phyloP scores from a whole-genome alignment of 2,329 filamentous ascomycete genomes.

The Sporothrix humicola region DNA sequence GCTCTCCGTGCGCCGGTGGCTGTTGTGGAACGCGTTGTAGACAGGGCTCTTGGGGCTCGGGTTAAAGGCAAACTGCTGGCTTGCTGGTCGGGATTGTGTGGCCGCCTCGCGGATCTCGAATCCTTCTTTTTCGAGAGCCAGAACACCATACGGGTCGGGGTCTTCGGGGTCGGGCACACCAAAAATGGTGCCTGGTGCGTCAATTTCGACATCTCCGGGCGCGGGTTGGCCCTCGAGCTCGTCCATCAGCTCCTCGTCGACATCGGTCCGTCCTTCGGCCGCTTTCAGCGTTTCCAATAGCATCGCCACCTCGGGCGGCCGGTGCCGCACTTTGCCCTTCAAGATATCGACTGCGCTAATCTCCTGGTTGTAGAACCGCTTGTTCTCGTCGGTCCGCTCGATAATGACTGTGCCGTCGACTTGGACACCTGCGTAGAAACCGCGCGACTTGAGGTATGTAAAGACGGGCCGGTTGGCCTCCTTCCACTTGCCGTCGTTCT shows the following conservation, averaged over 20 bases:
- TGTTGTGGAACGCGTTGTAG: constrained; percentile 46
- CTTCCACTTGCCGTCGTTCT: constrained; percentile 52
- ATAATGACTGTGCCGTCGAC: constrained; percentile 87
- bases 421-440: constrained; percentile 85
- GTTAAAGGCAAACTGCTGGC: constrained; percentile 47
- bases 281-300: constrained; percentile 40
- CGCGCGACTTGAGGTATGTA: constrained; percentile 83
- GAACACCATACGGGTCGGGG: constrained; percentile 49
- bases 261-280: constrained; percentile 44
- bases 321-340: constrained; percentile 48
- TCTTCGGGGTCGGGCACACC: constrained; percentile 48
- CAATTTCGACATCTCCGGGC: constrained; percentile 47
- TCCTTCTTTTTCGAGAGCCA: constrained; percentile 47
- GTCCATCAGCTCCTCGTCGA: constrained; percentile 45
- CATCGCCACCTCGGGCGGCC: constrained; percentile 34
- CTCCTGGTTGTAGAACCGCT: constrained; percentile 75
- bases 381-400: constrained; percentile 84
- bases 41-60: constrained; percentile 47
- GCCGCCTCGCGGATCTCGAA: constrained; percentile 48
- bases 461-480: constrained; percentile 53
- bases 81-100: constrained; percentile 45
- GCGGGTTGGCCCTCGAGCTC: constrained; percentile 46
- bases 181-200: constrained; percentile 43
- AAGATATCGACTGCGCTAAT: constrained; percentile 57
- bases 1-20: constrained; percentile 27